Conservation (phyloP, 2,329 filamentous ascomycete species). For the Xylariaceae sp. region DNA sequence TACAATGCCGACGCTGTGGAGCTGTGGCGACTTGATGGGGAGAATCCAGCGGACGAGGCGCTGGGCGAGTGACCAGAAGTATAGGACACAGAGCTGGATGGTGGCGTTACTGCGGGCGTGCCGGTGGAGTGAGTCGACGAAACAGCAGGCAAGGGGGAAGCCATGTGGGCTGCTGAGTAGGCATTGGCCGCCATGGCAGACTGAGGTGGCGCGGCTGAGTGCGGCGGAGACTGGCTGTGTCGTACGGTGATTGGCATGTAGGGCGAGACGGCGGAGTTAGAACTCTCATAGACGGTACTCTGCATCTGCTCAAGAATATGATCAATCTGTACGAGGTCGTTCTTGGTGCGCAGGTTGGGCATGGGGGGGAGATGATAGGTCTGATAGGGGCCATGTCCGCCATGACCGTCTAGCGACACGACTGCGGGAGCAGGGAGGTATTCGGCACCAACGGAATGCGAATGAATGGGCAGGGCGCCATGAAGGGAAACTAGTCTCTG, state of each 20-base stretch:
- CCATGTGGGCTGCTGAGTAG: slow-evolving; percentile 61
- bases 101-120: slow-evolving; percentile 78
- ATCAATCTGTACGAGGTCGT: slow-evolving; percentile 91
- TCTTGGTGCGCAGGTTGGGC: slow-evolving; percentile 88
- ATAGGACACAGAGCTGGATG: slow-evolving; percentile 77
- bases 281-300: slow-evolving; percentile 92
- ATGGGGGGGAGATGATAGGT: slow-evolving; percentile 90
- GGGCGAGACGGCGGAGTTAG: slow-evolving; percentile 77
- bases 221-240: slow-evolving; percentile 57
- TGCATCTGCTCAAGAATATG: slow-evolving; percentile 96
- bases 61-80: slow-evolving; percentile 77
- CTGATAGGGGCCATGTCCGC: slow-evolving; percentile 63
- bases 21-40: slow-evolving; percentile 68
- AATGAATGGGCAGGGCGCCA: slow-evolving; percentile 68
- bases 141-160: slow-evolving; percentile 64
- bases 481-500: slow-evolving; percentile 85
- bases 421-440: slow-evolving; percentile 60
- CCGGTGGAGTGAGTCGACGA: slow-evolving; percentile 63
- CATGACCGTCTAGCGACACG: slow-evolving; percentile 60
- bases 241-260: slow-evolving; percentile 63
- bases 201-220: slow-evolving; percentile 43
- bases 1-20: slow-evolving; percentile 70
- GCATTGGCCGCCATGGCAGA: slow-evolving; percentile 43
- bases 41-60: slow-evolving; percentile 73
- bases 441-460: slow-evolving; percentile 58